Evolutionary conservation across 2,329 filamentous ascomycete species (phyloP), one percentile per base, ranked within the genome.

Genomic region (Nemania serpens): DNA sequence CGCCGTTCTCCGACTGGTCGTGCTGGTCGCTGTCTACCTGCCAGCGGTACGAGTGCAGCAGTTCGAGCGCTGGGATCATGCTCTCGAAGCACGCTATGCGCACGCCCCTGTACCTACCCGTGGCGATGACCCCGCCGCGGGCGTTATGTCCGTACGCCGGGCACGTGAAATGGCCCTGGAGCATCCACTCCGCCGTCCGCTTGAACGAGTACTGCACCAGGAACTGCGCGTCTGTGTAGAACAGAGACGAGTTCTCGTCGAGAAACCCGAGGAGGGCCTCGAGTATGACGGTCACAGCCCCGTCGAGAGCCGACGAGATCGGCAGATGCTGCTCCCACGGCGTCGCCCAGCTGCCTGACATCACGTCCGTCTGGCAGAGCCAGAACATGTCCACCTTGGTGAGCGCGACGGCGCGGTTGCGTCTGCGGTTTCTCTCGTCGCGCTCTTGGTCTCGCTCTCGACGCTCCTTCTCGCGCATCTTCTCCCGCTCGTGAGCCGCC

Each of bases 351-450:
- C 17, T 46, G 41, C 55, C 55, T 2, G 55, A 36, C 47, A 58
- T 52, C 3, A 17, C 33, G 5, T 58, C 55, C 5, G 33, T 29
- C 12, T 58, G 55, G 10, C 47, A 58, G 18, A 58, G 47, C 48
- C 55, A 58, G 18, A 58, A 58, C 55, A 58, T 51, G 33, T 58
- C 55, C 20, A 58, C 33, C 29, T 46, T 51, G 29, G 47, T 58
- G 9, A 58, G 47, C 1, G 17, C 39, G 15, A 51, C 48, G 33
- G 55, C 55, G 18, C 29, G 55, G 41, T 58, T 58, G 15, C 55
- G 55, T 10, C 10, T n/a, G 13, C 55, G 47, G 33, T 58, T 58
- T 2, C 55, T 13, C 4, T 58, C 20, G 5, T 58, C 55, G 9
- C 55, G 55, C 18, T 47, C 47, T 25, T 52, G 25, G 55, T 58